phyloP scores from a whole-genome alignment of 192 early-diverging fungal species.

The Gonapodya prolifera region DNA sequence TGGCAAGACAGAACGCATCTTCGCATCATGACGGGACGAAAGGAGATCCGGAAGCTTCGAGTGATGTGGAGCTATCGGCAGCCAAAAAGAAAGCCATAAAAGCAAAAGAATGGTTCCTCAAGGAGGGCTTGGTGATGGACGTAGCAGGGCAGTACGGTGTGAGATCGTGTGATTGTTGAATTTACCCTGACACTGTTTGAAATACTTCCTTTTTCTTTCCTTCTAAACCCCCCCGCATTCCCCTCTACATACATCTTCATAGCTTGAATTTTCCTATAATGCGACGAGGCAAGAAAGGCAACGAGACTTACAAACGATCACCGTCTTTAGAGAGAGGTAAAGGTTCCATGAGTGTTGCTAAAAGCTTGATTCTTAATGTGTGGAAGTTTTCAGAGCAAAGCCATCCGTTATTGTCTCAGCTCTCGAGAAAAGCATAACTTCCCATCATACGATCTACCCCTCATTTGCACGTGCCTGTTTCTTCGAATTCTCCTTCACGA shows the following conservation, averaged over 20 bases:
- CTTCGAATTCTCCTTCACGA: conserved; percentile 8
- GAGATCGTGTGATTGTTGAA: neutral
- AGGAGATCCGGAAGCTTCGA: neutral
- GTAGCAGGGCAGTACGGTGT: neutral
- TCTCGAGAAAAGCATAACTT: conserved; percentile 8
- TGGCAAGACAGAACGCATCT: neutral
- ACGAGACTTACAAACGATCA: conserved; percentile 7
- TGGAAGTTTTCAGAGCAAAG: neutral
- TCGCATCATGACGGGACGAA: neutral
- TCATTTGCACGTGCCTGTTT: conserved; percentile 4
- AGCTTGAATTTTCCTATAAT: neutral
- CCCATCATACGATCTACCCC: conserved; percentile 5
- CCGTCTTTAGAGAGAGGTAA: conserved; percentile 7
- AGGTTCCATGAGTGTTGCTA: neutral
- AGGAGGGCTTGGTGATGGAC: neutral
- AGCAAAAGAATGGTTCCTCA: neutral
- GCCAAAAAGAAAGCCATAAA: neutral
- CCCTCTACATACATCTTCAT: too few species aligned
- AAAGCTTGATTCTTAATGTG: neutral
- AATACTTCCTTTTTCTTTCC: neutral
- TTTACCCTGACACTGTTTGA: neutral
- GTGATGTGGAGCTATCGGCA: too few species aligned
- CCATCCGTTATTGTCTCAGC: neutral
- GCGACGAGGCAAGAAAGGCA: conserved; percentile 5
- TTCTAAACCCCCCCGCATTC: too few species aligned